Percentiles rank a stretch among this genome's conserved stretches.
phyloP scores from a whole-genome alignment of 2,329 filamentous ascomycete genomes.

The Aspergillus calidoustus region DNA sequence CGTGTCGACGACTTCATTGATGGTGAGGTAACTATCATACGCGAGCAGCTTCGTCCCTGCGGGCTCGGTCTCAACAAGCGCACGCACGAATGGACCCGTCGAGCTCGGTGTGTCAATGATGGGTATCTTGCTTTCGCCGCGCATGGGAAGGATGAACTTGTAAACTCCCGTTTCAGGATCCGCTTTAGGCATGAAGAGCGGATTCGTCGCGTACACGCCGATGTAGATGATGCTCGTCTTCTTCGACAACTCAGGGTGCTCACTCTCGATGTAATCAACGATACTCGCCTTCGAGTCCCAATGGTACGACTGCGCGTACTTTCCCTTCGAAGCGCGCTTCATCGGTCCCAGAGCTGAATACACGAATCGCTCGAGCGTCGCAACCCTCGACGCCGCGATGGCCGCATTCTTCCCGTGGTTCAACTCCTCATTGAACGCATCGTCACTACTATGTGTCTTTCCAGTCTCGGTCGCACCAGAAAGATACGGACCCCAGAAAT shows the following conservation, averaged over 20 bases:
- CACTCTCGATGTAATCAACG: conserved; percentile 50
- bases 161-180: conserved; percentile 37
- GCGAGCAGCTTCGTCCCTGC: conserved; percentile 51
- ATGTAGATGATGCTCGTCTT: conserved; percentile 50
- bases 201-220: conserved; percentile 39
- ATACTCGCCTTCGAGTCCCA: conserved; percentile 58
- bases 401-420: conserved; percentile 61
- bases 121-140: conserved; percentile 36
- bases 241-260: conserved; percentile 47
- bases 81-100: conserved; percentile 51
- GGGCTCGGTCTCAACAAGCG: conserved; percentile 46
- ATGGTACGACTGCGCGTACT: conserved; percentile 53
- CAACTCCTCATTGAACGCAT: conserved; percentile 55
- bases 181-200: conserved; percentile 34
- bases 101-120: conserved; percentile 47
- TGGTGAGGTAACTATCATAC: conserved; percentile 47
- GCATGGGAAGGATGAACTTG: conserved; percentile 35
- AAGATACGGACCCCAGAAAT: conserved; percentile 60
- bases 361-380: conserved; percentile 54
- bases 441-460: conserved; percentile 6
- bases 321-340: conserved; percentile 52
- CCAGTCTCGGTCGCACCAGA: not conserved
- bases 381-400: conserved; percentile 54
- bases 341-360: conserved; percentile 59
- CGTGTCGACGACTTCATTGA: conserved; percentile 37